Evolutionary conservation across 1,139 yeast species (phyloP).

Genomic region (Blastobotrys serpentis): DNA sequence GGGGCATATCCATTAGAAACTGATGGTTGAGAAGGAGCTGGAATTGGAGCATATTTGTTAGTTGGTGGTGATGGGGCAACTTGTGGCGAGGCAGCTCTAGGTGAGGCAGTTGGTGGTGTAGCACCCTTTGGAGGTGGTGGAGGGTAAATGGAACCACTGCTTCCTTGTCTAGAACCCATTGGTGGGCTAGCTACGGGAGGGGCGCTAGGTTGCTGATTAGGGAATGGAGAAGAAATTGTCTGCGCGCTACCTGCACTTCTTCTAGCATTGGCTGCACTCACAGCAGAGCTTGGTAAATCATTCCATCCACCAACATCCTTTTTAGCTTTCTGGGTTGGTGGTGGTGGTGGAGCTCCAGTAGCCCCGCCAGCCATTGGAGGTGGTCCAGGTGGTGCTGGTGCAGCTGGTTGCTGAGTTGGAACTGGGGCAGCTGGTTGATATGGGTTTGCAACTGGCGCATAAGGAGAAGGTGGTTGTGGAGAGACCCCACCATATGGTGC

Average conservation of each 20-base stretch:
- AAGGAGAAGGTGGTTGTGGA: conserved; percentile 13
- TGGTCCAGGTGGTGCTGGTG: conserved; percentile 28
- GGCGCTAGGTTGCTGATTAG: conserved; percentile 27
- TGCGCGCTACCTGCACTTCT: conserved; percentile 47
- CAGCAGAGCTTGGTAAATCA: conserved; percentile 69
- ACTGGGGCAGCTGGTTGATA: conserved; percentile 19
- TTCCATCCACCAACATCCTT: conserved; percentile 90
- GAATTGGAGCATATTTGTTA: conserved; percentile 41
- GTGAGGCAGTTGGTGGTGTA: conserved; percentile 27
- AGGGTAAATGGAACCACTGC: conserved; percentile 29
- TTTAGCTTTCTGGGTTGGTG: conserved; percentile 33
- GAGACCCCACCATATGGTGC: background rate
- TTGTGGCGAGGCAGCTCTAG: conserved; percentile 17
- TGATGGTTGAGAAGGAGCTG: conserved; percentile 26
- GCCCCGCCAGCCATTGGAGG: conserved; percentile 37
- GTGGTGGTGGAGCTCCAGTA: conserved; percentile 31
- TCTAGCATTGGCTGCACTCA: conserved; percentile 45
- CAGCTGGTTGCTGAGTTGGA: conserved; percentile 13
- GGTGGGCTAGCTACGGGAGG: conserved; percentile 34
- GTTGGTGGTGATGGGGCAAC: conserved; percentile 31
- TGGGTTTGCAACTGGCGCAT: conserved; percentile 17
- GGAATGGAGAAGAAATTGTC: conserved; percentile 37
- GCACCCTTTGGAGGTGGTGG: conserved; percentile 25
- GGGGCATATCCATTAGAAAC: conserved; percentile 13
- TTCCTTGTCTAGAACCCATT: conserved; percentile 21